Evolutionary conservation across 768 basidiomycete genomes (phyloP), one percentile per base, ranked within the genome.

Genomic region (Amanita molliuscula): DNA sequence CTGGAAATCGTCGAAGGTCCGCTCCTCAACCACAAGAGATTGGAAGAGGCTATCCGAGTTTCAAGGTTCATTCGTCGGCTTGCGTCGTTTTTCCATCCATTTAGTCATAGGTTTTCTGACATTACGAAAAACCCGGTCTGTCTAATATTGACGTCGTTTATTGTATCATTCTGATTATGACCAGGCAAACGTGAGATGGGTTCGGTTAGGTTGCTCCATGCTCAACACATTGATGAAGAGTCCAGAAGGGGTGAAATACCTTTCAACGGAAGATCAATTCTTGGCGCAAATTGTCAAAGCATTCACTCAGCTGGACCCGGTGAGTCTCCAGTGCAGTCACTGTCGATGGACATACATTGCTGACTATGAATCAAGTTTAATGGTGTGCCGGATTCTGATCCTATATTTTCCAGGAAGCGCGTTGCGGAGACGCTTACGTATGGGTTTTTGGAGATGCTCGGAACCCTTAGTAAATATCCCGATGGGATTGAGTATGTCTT

Each of bases 401-500:
- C 87, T 0, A 76, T 88, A 45, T 91, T 98, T 58, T 91, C 93
- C 1, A 87, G 86, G 61, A 76, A 81, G 55, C 76, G 90, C 6
- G 75, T 97, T 43, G 74, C 83, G 35, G 82, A 84, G 15, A 92
- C 91, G 0, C 66, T 99, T 57, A 89, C 90, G 0, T 87, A 79
- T 57, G 95, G 93, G 0, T 98, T 98, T 64, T 79, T 99, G 56
- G 92, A 96, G 58, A 93, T 99, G 84, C 75, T 99, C 2, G 95
- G 95, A 6, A 84, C 80, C 1, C 71, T 99, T 41, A 95, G 89
- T 69, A 91, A 85, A 59, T 81, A 83, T 54, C 76, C 81, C 43
- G 90, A 96, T 42, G 96, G 96, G 21, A 78, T 94, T 20, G 87
- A 89, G 93, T 94, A 62, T 56, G 86, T 68, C 15, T 34, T 29